Conservation (phyloP, 1,139 yeast species). For the Geotrichum histeridarum region DNA sequence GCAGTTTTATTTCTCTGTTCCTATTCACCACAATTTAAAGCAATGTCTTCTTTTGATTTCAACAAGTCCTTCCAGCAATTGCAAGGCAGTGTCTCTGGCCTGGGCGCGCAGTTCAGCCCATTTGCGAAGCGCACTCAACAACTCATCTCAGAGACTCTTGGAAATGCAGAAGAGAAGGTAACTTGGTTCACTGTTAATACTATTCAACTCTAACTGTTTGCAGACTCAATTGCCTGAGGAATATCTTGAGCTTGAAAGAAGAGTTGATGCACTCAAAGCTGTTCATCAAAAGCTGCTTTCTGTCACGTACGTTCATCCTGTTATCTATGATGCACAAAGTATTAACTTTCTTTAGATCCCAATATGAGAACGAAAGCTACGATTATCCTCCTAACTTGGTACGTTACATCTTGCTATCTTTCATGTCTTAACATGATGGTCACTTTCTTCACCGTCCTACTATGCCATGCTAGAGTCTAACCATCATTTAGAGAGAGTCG, state of each 20-base stretch:
- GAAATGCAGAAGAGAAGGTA: conserved; percentile 65
- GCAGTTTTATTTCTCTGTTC: background rate
- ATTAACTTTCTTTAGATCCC: conserved; percentile 32
- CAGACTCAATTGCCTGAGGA: conserved; percentile 77
- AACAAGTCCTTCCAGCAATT: conserved; percentile 39
- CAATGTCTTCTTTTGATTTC: conserved; percentile 21
- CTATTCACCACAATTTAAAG: background rate
- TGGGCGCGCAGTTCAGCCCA: conserved; percentile 46
- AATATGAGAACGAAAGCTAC: conserved; percentile 73
- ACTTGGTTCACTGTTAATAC: conserved; percentile 8
- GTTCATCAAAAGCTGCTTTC: conserved; percentile 69
- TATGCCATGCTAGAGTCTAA: background rate
- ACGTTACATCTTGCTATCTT: background rate
- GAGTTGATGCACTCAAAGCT: conserved; percentile 67
- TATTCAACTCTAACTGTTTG: conserved; percentile 7
- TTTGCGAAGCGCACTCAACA: conserved; percentile 80
- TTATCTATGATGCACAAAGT: background rate
- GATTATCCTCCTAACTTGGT: conserved; percentile 74
- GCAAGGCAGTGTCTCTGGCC: conserved; percentile 37
- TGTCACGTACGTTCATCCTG: conserved; percentile 46
- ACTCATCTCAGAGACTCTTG: conserved; percentile 71
- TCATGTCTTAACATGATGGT: background rate
- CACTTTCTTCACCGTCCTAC: background rate
- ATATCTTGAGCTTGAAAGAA: conserved; percentile 66
- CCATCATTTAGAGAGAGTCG: conserved; percentile 46